Evolutionary conservation across 2,329 filamentous ascomycete genomes (phyloP).

Genomic region (Venturia pyrina): DNA sequence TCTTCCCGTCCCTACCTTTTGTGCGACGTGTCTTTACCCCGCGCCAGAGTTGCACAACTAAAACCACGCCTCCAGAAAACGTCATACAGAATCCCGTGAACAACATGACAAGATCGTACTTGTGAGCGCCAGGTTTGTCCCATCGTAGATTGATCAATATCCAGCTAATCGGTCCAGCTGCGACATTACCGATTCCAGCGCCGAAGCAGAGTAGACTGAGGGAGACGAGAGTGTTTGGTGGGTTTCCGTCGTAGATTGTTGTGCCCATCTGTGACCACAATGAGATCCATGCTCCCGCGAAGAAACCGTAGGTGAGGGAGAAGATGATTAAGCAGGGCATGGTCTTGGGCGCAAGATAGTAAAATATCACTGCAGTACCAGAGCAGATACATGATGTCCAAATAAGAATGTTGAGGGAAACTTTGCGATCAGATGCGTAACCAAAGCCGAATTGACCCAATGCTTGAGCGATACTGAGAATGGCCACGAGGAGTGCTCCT

Average conservation of each 20-base stretch:
- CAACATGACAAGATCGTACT: background rate
- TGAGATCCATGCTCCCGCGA: slow-evolving; percentile 29
- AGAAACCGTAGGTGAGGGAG: slow-evolving; percentile 32
- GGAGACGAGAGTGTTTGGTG: slow-evolving; percentile 24
- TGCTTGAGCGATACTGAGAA: slow-evolving; percentile 30
- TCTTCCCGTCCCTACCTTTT: too few relatives aligned
- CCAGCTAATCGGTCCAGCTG: slow-evolving; percentile 32
- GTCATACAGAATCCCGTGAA: background rate
- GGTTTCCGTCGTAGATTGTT: slow-evolving; percentile 34
- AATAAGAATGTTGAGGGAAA: slow-evolving; percentile 28
- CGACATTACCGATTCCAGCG: slow-evolving; percentile 41
- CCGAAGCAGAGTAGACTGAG: slow-evolving; percentile 43
- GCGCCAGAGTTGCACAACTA: background rate
- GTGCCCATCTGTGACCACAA: slow-evolving; percentile 27
- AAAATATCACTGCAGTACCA: slow-evolving; percentile 28
- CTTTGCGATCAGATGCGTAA: slow-evolving; percentile 28
- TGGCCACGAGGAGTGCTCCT: slow-evolving; percentile 28
- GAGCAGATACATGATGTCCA: slow-evolving; percentile 15
- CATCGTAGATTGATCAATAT: background rate
- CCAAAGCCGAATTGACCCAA: slow-evolving; percentile 31
- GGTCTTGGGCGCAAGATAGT: slow-evolving; percentile 37
- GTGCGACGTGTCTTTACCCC: background rate
- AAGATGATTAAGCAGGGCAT: slow-evolving; percentile 33
- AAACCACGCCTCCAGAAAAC: background rate
- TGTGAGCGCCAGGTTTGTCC: background rate